These are phyloP conservation scores for Spergularia bocconei DNA, from an alignment of 148 eudicot genomes.

Conservation along the genomic window DNA sequence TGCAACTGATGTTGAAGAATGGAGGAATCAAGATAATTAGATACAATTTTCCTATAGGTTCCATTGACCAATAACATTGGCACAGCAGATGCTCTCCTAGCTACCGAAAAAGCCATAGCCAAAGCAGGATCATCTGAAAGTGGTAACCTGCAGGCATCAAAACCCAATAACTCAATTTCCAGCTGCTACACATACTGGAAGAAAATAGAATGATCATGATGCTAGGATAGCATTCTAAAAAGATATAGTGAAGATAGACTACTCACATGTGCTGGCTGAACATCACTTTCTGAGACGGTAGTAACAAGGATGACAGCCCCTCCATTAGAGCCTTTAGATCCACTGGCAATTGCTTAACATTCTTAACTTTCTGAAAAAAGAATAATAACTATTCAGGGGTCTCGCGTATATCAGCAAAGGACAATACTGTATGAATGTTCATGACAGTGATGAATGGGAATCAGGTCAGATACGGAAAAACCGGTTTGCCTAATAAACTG, in stretches of 20 bases:
- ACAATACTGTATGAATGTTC: background rate
- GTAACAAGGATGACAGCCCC: constrained; percentile 77
- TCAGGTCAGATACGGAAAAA: background rate
- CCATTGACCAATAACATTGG: constrained; percentile 91
- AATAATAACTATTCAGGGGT: constrained; percentile 14
- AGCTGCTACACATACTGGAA: background rate
- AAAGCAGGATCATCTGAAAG: constrained; percentile 93
- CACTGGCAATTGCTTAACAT: constrained; percentile 67
- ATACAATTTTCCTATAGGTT: constrained; percentile 73
- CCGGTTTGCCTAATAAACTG: background rate
- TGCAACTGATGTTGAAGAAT: constrained; percentile 95
- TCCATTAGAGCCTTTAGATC: constrained; percentile 70
- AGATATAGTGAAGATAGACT: background rate
- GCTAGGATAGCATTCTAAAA: too few species aligned
- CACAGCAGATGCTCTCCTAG: constrained; percentile 89
- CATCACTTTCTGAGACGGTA: constrained; percentile 76
- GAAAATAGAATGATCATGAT: constrained; percentile 10
- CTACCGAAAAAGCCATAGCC: constrained; percentile 96
- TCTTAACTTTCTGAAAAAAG: constrained; percentile 56
- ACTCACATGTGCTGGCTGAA: constrained; percentile 84
- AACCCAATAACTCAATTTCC: constrained; percentile 15
- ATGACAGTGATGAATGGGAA: background rate
- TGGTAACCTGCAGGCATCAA: constrained; percentile 53
- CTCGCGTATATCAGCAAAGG: background rate
- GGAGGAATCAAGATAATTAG: constrained; percentile 86